Percentiles rank a stretch among this genome's conserved stretches.
Evolutionary conservation across 257 asterid genomes (phyloP).

Genomic region (Asclepias syriaca): DNA sequence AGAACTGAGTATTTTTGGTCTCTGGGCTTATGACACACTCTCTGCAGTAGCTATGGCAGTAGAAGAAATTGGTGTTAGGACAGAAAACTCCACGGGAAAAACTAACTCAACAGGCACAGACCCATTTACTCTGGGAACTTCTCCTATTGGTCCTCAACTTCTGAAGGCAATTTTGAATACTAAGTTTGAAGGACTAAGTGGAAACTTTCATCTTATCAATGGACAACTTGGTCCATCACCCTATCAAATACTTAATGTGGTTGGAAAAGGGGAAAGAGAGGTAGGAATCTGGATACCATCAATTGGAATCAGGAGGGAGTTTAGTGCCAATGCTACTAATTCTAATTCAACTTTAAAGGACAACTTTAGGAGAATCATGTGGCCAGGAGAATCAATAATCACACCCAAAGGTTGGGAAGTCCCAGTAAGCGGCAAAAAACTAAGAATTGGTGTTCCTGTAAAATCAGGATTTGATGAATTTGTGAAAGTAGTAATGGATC

Average conservation of each 20-base stretch:
- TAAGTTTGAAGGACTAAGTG: not conserved
- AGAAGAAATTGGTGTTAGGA: not conserved
- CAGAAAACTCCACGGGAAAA: not conserved
- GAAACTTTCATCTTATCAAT: slow-evolving; percentile 25
- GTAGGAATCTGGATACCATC: slow-evolving; percentile 41
- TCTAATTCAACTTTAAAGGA: not conserved
- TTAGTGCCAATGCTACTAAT: not conserved
- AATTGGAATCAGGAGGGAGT: not conserved
- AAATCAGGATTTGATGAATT: not conserved
- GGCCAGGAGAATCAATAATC: slow-evolving; percentile 1
- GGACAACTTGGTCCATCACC: slow-evolving; percentile 42
- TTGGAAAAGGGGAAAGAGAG: slow-evolving; percentile 29
- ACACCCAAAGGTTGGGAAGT: not conserved
- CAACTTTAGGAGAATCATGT: not conserved
- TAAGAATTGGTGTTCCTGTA: not conserved
- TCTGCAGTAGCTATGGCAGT: slow-evolving; percentile 13
- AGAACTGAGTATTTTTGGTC: slow-evolving; percentile 7
- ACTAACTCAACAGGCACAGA: not conserved
- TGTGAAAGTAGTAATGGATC: not conserved
- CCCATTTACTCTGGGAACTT: not conserved
- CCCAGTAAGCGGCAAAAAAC: not conserved
- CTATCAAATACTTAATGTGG: slow-evolving; percentile 34
- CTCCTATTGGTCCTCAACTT: not conserved
- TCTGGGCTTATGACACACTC: slow-evolving; percentile 15
- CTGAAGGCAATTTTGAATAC: not conserved